Percentiles rank a stretch among this genome's conserved stretches.
phyloP scores from a whole-genome alignment of 257 asterid genomes.

The Voacanga thouarsii region DNA sequence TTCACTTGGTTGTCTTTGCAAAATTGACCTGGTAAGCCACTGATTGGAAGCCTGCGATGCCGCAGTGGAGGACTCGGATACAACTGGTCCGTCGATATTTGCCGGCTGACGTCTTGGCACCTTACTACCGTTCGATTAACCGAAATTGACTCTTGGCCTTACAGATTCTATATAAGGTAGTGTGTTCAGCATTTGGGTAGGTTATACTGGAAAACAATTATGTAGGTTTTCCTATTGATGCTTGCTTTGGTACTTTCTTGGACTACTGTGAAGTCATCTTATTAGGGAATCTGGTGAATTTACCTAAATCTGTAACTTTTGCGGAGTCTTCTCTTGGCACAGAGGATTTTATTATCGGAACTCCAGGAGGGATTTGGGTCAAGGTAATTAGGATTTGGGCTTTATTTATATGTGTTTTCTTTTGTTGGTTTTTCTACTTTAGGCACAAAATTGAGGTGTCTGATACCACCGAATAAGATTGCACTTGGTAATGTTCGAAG shows the following conservation, averaged over 20 bases:
- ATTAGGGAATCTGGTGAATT: too few species aligned
- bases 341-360: too few species aligned
- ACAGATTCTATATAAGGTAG: constrained; percentile 23
- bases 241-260: neutral
- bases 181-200: neutral
- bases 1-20: too few species aligned
- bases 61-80: too few species aligned
- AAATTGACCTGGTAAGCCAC: too few species aligned
- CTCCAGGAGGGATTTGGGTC: constrained; percentile 13
- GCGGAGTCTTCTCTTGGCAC: too few species aligned
- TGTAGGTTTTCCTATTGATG: constrained; percentile 15
- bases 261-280: too few species aligned
- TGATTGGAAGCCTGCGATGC: too few species aligned
- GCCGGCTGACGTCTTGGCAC: constrained; percentile 27
- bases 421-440: neutral
- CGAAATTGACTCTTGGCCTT: constrained; percentile 12
- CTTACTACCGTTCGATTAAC: constrained; percentile 33
- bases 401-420: neutral
- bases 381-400: constrained; percentile 16
- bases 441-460: constrained; percentile 13
- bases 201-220: neutral
- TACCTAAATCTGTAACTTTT: too few species aligned
- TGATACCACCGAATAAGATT: neutral
- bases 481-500: too few species aligned
- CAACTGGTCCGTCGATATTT: constrained; percentile 22